Conservation (phyloP, 2,329 filamentous ascomycete species). For the Ascomycota sp. region DNA sequence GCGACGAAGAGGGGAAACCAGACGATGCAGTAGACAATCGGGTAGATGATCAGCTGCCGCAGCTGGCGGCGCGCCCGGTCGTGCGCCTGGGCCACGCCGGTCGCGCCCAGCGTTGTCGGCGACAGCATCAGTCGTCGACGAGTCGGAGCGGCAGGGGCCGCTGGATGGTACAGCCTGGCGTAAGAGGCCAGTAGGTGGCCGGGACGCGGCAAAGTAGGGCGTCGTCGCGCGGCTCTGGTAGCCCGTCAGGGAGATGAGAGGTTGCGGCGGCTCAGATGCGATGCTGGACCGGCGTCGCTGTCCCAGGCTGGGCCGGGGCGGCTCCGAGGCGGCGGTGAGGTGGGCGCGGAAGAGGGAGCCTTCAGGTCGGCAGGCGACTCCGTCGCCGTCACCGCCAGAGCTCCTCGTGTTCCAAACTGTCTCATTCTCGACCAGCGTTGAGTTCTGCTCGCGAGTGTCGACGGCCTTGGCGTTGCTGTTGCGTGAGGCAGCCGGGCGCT, state of each 20-base stretch:
- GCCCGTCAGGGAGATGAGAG: not conserved
- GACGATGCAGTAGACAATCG: conserved; percentile 47
- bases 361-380: too few relatives aligned
- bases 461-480: too few relatives aligned
- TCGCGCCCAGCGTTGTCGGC: conserved; percentile 6
- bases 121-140: conserved; percentile 3
- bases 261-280: not conserved
- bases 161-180: not conserved
- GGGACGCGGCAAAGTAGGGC: not conserved
- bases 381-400: too few relatives aligned
- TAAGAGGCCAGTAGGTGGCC: not conserved
- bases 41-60: conserved; percentile 56
- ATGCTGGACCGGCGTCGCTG: too few relatives aligned
- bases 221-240: not conserved
- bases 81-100: conserved; percentile 18
- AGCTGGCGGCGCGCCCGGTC: conserved; percentile 45
- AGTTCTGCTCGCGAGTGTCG: too few relatives aligned
- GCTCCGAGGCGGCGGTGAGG: not conserved
- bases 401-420: too few relatives aligned
- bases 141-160: conserved; percentile 5
- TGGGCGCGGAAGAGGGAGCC: too few relatives aligned
- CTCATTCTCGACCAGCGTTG: too few relatives aligned
- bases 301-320: not conserved
- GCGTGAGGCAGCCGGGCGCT: too few relatives aligned
- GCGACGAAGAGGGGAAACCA: conserved; percentile 53